Base-by-base conservation (phyloP, 306 rosid genomes). In the Acmispon strigosus region DNA sequence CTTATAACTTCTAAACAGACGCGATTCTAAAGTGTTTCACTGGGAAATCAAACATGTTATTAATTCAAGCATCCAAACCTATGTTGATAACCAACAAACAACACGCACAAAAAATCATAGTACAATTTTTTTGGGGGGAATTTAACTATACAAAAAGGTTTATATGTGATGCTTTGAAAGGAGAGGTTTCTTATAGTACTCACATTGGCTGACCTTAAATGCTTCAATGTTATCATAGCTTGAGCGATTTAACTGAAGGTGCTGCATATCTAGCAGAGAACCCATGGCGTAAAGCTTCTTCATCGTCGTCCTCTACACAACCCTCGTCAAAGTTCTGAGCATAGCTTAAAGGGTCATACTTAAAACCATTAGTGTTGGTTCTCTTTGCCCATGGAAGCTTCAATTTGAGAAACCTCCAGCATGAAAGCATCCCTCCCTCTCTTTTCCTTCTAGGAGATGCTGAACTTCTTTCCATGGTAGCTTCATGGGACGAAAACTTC, bases 281-380 rank as follows among this genome's bases (percentile, higher is more conserved):
- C 1, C 89, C 89, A 0, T 77, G 92, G 10, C 56, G 75, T 18
- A 66, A 9, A 43, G 52, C 22, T 41, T 85, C 96, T 22, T 80
- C 86, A 7, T 75, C 84, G 1, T 70, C 80, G 10, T 83, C 88
- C 29, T 75, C 55, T 24, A 69, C 77, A 8, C 88, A 73, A 22
- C 98, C 96, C 5, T 90, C 92, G 0, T 90, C 98, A 32, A 92
- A 92, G 68, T 92, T 92, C 65, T 83, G 88, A 24, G 96, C 87
- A 68, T 92, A 90, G 85, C 98, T 90, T 71, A 84, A 43, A 62
- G 92, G 88, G 78, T 90, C 98, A 62, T 88, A 92, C 51, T 57
- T 71, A 37, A 83, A 92, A 10, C 87, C 73, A 13, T 32, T 32
- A 32, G 37, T 24, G 29, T 47, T 62, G 32, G 32, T 27, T 76